Evolutionary conservation across 371 early-diverging fungal genomes (phyloP).

Genomic region (Scutellospora calospora): DNA sequence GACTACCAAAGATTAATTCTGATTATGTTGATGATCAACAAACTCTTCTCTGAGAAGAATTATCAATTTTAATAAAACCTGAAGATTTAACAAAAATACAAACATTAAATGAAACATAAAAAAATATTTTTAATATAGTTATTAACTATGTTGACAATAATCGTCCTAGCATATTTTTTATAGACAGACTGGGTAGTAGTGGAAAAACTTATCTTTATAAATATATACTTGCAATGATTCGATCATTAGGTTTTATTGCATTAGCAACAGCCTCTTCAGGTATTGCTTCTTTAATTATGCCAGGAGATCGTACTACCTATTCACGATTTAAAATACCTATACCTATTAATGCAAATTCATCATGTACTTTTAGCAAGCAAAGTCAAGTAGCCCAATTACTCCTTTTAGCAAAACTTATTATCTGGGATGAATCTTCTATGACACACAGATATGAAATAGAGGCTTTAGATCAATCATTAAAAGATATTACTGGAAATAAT

Average conservation of each 20-base stretch:
- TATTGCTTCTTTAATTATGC: conserved; percentile 49
- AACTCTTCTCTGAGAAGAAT: too few relatives aligned
- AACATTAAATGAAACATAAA: too few relatives aligned
- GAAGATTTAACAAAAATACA: too few relatives aligned
- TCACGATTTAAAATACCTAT: conserved; percentile 48
- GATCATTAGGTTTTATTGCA: conserved; percentile 36
- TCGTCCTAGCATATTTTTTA: too few relatives aligned
- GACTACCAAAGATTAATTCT: too few relatives aligned
- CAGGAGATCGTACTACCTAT: conserved; percentile 49
- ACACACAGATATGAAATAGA: conserved; percentile 44
- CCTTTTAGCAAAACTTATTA: conserved; percentile 39
- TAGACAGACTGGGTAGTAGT: too few relatives aligned
- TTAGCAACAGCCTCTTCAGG: conserved; percentile 48
- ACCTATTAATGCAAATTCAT: conserved; percentile 30
- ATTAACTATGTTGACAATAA: too few relatives aligned
- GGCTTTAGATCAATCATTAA: conserved; percentile 46
- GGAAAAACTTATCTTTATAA: too few relatives aligned
- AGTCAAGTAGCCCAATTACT: conserved; percentile 39
- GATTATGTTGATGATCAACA: too few relatives aligned
- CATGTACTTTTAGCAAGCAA: conserved; percentile 33
- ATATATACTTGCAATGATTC: too few relatives aligned
- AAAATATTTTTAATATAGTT: too few relatives aligned
- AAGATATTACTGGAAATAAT: conserved; percentile 44
- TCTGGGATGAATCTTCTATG: conserved; percentile 56
- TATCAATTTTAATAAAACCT: too few relatives aligned